Percentiles rank a stretch among this genome's conserved stretches.
These are phyloP conservation scores for Cytospora mali DNA, from an alignment of 2,329 filamentous ascomycete genomes.

Conservation along the genomic window DNA sequence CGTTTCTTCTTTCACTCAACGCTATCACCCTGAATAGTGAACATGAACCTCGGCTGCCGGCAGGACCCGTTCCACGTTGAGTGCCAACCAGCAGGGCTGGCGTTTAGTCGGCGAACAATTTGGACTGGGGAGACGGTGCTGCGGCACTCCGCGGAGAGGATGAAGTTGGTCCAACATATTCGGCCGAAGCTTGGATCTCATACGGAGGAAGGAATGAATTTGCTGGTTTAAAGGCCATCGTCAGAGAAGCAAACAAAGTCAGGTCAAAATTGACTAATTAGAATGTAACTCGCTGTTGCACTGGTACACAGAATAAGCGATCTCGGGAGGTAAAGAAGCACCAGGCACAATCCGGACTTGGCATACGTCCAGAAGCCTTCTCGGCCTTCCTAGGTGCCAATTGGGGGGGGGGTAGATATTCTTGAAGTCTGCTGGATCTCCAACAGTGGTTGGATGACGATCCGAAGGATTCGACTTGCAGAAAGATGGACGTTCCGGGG, in stretches of 20 bases:
- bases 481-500: background rate
- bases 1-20: no score
- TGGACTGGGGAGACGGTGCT: background rate
- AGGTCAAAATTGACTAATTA: background rate
- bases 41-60: conserved; percentile 7
- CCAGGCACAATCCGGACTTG: background rate
- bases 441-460: conserved; percentile 1
- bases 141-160: background rate
- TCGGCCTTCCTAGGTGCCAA: background rate
- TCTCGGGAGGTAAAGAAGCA: background rate
- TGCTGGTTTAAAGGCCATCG: background rate
- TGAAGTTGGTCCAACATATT: background rate
- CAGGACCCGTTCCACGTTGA: conserved; percentile 16
- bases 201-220: background rate
- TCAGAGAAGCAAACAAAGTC: background rate
- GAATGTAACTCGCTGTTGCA: background rate
- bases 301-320: background rate
- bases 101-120: background rate
- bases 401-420: background rate
- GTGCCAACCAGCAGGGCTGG: conserved; percentile 5
- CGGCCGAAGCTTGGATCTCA: background rate
- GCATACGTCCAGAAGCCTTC: background rate
- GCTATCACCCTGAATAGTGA: background rate
- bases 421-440: background rate
- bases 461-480: conserved; percentile 17